phyloP scores from a whole-genome alignment of 352 stramenopile genomes.

The Globisporangium nunn region DNA sequence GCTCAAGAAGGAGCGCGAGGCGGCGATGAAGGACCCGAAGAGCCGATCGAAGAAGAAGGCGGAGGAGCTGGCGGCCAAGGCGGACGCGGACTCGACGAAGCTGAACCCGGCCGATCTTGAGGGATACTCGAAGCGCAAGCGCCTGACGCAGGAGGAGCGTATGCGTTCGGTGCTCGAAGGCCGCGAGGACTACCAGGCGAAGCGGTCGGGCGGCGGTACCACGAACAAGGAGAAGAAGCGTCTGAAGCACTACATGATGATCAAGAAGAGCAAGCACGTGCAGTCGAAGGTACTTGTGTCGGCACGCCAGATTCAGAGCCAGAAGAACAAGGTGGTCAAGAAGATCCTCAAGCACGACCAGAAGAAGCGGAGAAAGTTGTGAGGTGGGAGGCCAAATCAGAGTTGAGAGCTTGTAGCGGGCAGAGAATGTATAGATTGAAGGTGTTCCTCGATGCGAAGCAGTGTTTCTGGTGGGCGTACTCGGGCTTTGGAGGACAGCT shows the following conservation, averaged over 20 bases:
- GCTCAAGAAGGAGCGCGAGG: conserved; percentile 85
- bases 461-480: too few relatives aligned
- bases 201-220: conserved; percentile 90
- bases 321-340: conserved; percentile 77
- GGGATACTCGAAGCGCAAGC: conserved; percentile 88
- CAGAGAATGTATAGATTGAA: background rate
- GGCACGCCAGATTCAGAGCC: conserved; percentile 75
- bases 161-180: conserved; percentile 83
- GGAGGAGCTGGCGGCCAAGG: conserved; percentile 54
- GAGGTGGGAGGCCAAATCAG: background rate
- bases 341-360: conserved; percentile 84
- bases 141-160: conserved; percentile 80
- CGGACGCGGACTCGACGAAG: conserved; percentile 45
- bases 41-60: conserved; percentile 73
- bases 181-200: conserved; percentile 89
- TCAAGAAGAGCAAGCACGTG: conserved; percentile 91
- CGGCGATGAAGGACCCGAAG: conserved; percentile 76
- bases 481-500: too few relatives aligned
- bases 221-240: conserved; percentile 98
- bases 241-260: conserved; percentile 98
- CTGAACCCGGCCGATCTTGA: conserved; percentile 76
- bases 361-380: conserved; percentile 72
- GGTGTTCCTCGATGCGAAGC: too few relatives aligned
- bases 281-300: conserved; percentile 85
- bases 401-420: background rate